A percentile compares a stretch with the other conserved stretches of the same genome.
phyloP scores from a whole-genome alignment of 805 yeast species.

The Wickerhamiella galacta region DNA sequence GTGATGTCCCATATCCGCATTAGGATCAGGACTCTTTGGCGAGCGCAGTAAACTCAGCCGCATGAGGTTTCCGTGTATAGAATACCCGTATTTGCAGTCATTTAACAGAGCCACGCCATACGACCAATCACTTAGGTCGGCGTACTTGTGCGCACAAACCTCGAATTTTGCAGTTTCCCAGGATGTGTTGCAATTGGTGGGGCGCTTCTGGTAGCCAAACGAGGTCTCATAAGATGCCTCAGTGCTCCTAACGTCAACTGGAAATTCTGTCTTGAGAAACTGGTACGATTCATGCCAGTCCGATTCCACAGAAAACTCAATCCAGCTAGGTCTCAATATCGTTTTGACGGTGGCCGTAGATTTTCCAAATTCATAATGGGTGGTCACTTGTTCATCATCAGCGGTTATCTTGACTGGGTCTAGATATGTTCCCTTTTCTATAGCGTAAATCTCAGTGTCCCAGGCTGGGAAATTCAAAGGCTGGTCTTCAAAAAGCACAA shows the following conservation, averaged over 20 bases:
- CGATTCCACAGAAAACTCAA: constrained; percentile 43
- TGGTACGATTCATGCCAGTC: constrained; percentile 80
- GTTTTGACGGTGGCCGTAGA: constrained; percentile 10
- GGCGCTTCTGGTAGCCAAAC: constrained; percentile 79
- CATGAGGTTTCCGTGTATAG: constrained; percentile 85
- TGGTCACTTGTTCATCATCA: not conserved
- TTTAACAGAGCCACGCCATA: constrained; percentile 81
- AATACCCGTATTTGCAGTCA: constrained; percentile 79
- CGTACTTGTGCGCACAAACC: constrained; percentile 85
- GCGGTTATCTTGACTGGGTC: constrained; percentile 7
- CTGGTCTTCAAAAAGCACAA: constrained; percentile 70
- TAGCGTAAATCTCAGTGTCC: constrained; percentile 88
- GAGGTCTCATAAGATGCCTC: constrained; percentile 83
- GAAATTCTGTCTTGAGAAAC: constrained; percentile 88
- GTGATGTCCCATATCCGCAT: constrained; percentile 88
- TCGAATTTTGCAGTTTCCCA: constrained; percentile 98
- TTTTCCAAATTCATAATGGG: constrained; percentile 8
- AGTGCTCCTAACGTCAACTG: constrained; percentile 64
- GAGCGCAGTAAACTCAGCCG: constrained; percentile 74
- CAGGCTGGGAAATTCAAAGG: constrained; percentile 90
- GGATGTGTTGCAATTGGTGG: constrained; percentile 85
- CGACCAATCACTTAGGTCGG: constrained; percentile 71
- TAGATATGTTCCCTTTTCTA: constrained; percentile 48
- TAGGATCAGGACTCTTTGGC: constrained; percentile 86
- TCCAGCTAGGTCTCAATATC: constrained; percentile 26